Percentiles rank a stretch among this genome's conserved stretches.
phyloP scores from a whole-genome alignment of 2,329 filamentous ascomycete genomes.

The Alternaria brassicicola region DNA sequence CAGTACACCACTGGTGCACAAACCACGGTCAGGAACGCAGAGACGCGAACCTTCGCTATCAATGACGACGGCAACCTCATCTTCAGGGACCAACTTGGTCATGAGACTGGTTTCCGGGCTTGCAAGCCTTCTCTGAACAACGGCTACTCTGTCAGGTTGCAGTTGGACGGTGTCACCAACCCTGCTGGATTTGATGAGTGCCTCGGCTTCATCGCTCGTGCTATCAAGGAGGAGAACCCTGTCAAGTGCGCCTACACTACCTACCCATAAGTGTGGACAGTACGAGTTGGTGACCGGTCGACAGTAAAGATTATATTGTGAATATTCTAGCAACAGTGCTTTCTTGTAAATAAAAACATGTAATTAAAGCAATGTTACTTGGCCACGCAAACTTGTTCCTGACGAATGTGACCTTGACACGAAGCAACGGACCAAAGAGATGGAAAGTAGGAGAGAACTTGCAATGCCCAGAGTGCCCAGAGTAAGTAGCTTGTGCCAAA shows the following conservation, averaged over 20 bases:
- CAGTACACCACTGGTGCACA: conserved; percentile 59
- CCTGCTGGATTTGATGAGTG: conserved; percentile 45
- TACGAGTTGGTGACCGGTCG: neutral
- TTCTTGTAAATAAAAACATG: neutral
- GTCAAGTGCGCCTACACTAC: conserved; percentile 30
- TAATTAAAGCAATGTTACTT: neutral
- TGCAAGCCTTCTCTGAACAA: conserved; percentile 58
- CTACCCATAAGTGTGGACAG: neutral
- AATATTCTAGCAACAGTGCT: neutral
- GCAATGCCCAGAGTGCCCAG: neutral
- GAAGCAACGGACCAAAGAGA: neutral
- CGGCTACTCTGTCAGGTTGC: conserved; percentile 43
- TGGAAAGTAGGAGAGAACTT: neutral
- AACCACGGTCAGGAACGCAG: conserved; percentile 49
- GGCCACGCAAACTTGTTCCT: neutral
- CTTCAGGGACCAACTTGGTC: conserved; percentile 43
- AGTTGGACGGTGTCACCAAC: conserved; percentile 22
- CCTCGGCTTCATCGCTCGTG: conserved; percentile 39
- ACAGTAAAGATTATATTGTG: neutral
- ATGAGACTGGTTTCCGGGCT: conserved; percentile 55
- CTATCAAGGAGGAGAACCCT: conserved; percentile 23
- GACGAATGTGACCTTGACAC: neutral
- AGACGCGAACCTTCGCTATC: conserved; percentile 58
- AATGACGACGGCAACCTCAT: conserved; percentile 53
- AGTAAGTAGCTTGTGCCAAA: neutral